A percentile compares a stretch with the other conserved stretches of the same genome.
These are phyloP conservation scores for Cutaneotrichosporon mucoides DNA, from an alignment of 1,284 basidiomycete species.

Conservation along the genomic window DNA sequence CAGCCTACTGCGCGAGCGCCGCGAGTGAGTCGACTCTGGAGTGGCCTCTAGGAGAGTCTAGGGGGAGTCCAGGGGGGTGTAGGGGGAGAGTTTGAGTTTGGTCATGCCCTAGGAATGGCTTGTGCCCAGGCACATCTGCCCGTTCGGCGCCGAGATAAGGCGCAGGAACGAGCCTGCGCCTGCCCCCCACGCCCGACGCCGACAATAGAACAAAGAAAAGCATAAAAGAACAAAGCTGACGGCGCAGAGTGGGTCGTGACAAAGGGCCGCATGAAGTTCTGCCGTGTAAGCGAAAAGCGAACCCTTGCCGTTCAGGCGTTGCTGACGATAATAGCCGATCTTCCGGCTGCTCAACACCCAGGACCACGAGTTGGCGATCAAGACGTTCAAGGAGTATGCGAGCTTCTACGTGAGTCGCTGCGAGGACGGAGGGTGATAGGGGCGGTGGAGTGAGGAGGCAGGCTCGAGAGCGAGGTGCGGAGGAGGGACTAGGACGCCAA, in stretches of 20 bases:
- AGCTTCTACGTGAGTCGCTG: conserved; percentile 49
- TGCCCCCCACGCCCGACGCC: too few relatives aligned
- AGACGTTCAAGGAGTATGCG: conserved; percentile 52
- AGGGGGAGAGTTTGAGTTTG: not conserved
- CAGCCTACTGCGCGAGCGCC: conserved; percentile 50
- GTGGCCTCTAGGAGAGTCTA: too few relatives aligned
- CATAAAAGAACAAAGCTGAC: not conserved
- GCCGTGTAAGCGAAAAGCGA: conserved; percentile 25
- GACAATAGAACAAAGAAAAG: too few relatives aligned
- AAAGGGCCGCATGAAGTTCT: conserved; percentile 54
- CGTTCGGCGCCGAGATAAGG: too few relatives aligned
- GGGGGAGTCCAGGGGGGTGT: not conserved
- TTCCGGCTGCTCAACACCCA: conserved; percentile 52
- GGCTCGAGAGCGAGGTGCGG: too few relatives aligned
- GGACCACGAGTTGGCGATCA: conserved; percentile 50
- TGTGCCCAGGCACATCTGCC: too few relatives aligned
- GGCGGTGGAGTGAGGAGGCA: too few relatives aligned
- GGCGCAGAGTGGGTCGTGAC: conserved; percentile 50
- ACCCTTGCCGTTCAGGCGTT: not conserved
- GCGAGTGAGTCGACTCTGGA: conserved; percentile 39
- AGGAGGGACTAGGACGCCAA: too few relatives aligned
- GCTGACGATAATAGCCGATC: conserved; percentile 33
- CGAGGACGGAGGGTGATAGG: not conserved
- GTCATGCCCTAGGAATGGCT: not conserved
- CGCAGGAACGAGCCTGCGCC: too few relatives aligned